A percentile compares a stretch with the other conserved stretches of the same genome.
Conservation (phyloP, 768 basidiomycete species). For the Boletus bicolor region DNA sequence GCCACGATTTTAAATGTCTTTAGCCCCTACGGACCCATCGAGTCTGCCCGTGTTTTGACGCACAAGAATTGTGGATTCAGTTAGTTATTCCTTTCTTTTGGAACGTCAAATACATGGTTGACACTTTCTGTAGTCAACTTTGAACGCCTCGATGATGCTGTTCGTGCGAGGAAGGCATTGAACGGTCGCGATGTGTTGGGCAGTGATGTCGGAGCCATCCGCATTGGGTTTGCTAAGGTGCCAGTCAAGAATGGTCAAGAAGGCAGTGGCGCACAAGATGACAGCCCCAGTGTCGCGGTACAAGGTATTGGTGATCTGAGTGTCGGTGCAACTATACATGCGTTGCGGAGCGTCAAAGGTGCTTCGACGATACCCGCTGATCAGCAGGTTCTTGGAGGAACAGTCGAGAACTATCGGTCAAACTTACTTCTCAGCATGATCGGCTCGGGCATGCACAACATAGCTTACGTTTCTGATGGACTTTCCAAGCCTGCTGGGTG, state of each 20-base stretch:
- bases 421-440: constrained; percentile 90
- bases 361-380: constrained; percentile 89
- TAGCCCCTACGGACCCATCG: constrained; percentile 95
- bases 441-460: constrained; percentile 64
- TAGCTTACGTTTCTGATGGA: constrained; percentile 54
- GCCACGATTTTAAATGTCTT: constrained; percentile 94
- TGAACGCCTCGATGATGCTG: constrained; percentile 94
- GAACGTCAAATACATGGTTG: not conserved
- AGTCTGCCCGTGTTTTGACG: constrained; percentile 92
- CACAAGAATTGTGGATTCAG: constrained; percentile 97
- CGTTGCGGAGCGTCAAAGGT: constrained; percentile 85
- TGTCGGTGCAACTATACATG: constrained; percentile 85
- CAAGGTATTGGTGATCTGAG: constrained; percentile 84
- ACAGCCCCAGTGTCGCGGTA: constrained; percentile 61
- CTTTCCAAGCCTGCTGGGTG: constrained; percentile 62
- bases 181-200: constrained; percentile 96
- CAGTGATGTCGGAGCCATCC: constrained; percentile 92
- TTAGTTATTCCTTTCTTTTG: constrained; percentile 35
- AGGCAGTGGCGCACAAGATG: constrained; percentile 55
- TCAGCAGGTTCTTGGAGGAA: constrained; percentile 88
- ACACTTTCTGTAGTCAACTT: constrained; percentile 71
- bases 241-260: constrained; percentile 86
- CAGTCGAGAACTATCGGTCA: constrained; percentile 92
- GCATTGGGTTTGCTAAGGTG: constrained; percentile 96
- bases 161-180: constrained; percentile 90